Percentiles rank a stretch among this genome's conserved stretches.
phyloP scores from a whole-genome alignment of 208 protist species.

The Phytomonas francai region DNA sequence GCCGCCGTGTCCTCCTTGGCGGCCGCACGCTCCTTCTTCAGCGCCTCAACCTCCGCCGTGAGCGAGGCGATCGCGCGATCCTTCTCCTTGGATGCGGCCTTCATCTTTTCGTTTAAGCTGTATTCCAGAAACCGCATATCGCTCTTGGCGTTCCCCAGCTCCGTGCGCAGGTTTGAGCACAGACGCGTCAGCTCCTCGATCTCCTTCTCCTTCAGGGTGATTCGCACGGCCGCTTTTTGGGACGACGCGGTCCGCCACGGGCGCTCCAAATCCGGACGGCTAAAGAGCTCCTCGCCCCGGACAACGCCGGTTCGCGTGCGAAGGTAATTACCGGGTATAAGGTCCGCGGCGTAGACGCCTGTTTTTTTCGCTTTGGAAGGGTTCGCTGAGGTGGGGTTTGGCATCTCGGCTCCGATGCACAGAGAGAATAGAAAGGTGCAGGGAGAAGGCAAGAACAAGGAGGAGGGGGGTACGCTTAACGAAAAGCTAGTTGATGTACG shows the following conservation, averaged over 20 bases:
- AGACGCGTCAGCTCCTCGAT: slow-evolving; percentile 81
- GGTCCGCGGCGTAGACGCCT: slow-evolving; percentile 64
- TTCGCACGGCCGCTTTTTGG: slow-evolving; percentile 34
- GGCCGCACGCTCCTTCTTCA: slow-evolving; percentile 35
- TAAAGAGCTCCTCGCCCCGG: slow-evolving; percentile 81
- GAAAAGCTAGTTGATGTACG: neutral
- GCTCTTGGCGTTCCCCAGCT: slow-evolving; percentile 70
- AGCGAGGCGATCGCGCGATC: slow-evolving; percentile 28
- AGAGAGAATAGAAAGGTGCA: no score
- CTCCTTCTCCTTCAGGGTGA: slow-evolving; percentile 82
- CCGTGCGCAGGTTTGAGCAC: slow-evolving; percentile 65
- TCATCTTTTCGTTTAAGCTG: slow-evolving; percentile 39
- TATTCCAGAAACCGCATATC: slow-evolving; percentile 68
- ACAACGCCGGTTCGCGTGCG: slow-evolving; percentile 64
- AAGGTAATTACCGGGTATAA: slow-evolving; percentile 61
- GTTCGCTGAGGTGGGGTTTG: no score
- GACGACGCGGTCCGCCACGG: slow-evolving; percentile 56
- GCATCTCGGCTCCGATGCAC: no score
- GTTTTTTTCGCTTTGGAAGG: slow-evolving; percentile 19
- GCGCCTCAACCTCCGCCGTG: slow-evolving; percentile 16
- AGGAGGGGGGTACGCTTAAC: neutral
- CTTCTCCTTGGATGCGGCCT: slow-evolving; percentile 37
- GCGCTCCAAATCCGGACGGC: slow-evolving; percentile 79
- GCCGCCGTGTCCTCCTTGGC: slow-evolving; percentile 49
- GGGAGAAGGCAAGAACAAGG: neutral